Conservation (phyloP, 805 yeast species). For the Ogataea nitratoaversa region DNA sequence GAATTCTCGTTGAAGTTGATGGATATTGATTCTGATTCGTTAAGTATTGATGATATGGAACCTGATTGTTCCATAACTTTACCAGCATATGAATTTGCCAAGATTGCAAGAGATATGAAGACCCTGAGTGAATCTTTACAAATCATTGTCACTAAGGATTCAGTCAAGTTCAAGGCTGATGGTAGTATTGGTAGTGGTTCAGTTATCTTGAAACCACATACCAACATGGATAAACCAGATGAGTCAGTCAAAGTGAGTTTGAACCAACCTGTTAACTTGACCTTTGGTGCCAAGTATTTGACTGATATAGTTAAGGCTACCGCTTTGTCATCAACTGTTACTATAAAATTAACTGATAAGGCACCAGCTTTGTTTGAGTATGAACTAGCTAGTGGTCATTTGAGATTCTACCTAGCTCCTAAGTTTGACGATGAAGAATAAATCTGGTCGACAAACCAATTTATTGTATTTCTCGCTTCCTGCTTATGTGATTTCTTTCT, state of each 20-base stretch:
- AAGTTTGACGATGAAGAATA: constrained; percentile 90
- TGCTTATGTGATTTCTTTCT: constrained; percentile 1
- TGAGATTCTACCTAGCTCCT: constrained; percentile 96
- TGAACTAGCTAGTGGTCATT: constrained; percentile 84
- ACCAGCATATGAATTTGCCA: constrained; percentile 87
- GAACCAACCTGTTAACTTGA: constrained; percentile 80
- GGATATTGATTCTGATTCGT: constrained; percentile 94
- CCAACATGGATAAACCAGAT: constrained; percentile 77
- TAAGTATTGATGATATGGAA: constrained; percentile 91
- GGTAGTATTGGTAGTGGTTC: constrained; percentile 92
- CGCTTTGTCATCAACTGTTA: constrained; percentile 67
- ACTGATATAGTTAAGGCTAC: constrained; percentile 91
- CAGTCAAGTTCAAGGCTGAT: constrained; percentile 82
- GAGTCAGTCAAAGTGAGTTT: constrained; percentile 71
- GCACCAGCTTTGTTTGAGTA: constrained; percentile 94
- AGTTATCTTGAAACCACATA: constrained; percentile 78
- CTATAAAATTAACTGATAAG: constrained; percentile 82
- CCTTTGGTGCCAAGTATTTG: constrained; percentile 89
- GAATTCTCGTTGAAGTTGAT: constrained; percentile 88
- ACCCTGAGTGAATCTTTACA: constrained; percentile 84
- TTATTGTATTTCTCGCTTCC: neutral
- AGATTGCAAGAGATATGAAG: constrained; percentile 82
- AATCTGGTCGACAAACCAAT: neutral
- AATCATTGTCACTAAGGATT: constrained; percentile 84
- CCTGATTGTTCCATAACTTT: constrained; percentile 80